Evolutionary conservation across 495 filamentous ascomycete species (phyloP).

Genomic region (Aspergillus campestris): DNA sequence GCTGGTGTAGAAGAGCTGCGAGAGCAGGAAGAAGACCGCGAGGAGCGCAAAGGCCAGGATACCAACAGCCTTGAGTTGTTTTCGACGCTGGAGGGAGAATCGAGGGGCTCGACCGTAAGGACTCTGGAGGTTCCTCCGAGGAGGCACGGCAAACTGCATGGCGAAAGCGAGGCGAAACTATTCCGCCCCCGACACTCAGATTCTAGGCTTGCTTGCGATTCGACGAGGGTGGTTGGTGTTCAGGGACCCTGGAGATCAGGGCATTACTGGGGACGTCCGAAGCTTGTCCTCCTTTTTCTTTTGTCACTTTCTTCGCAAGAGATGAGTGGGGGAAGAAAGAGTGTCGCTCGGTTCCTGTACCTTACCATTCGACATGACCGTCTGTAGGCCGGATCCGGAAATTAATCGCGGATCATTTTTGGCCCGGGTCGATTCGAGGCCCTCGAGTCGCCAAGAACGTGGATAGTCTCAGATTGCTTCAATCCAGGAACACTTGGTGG

Average conservation of each 20-base stretch:
- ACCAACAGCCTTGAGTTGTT: slow-evolving; percentile 55
- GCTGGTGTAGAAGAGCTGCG: slow-evolving; percentile 36
- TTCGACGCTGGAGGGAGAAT: slow-evolving; percentile 54
- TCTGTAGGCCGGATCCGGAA: slow-evolving; percentile 13
- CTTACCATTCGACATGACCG: too few relatives aligned
- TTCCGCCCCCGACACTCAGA: slow-evolving; percentile 13
- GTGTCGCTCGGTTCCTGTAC: too few relatives aligned
- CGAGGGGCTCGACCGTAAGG: slow-evolving; percentile 53
- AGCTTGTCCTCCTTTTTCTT: too few relatives aligned
- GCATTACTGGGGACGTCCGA: too few relatives aligned
- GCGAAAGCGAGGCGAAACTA: slow-evolving; percentile 6
- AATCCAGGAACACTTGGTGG: too few relatives aligned
- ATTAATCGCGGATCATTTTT: slow-evolving; percentile 14
- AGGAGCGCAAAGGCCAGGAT: slow-evolving; percentile 49
- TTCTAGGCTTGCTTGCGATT: slow-evolving; percentile 1
- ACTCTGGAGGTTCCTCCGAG: slow-evolving; percentile 68
- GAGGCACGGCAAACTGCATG: slow-evolving; percentile 91
- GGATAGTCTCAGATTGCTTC: too few relatives aligned
- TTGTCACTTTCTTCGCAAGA: background rate
- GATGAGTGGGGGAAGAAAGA: background rate
- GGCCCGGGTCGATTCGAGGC: slow-evolving; percentile 3
- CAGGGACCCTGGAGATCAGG: too few relatives aligned
- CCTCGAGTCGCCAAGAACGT: too few relatives aligned
- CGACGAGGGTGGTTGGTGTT: too few relatives aligned
- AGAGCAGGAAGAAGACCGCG: slow-evolving; percentile 54